Base-by-base conservation (phyloP, 2,329 filamentous ascomycete genomes). In the Ilyonectria destructans region DNA sequence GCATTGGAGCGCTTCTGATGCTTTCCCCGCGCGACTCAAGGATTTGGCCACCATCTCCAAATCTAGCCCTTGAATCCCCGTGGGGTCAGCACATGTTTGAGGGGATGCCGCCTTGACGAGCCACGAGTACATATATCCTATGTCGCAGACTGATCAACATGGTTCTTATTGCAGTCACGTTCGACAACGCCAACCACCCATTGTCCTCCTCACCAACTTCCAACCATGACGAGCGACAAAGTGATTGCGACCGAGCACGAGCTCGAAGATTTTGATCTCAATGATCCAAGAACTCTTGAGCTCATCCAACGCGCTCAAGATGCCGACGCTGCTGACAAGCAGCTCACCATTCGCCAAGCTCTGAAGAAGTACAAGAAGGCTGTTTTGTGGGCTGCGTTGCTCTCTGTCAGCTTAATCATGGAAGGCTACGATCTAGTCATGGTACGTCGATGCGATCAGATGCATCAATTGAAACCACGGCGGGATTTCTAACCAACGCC, bases 321-420 rank as follows among this genome's bases (percentile, higher is more conserved):
- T 26, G 62, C 26, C 55, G 55, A 37, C 37, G 62, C 35, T 29
- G 62, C 46, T 51, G n/a, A 67, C 7, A 19, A 7, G 15, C 21
- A 26, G 46, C 12, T 49, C 19, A 26, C 46, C 5, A 12, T 49
- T 23, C 23, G 23, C 4, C 37, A 66, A 40, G 63, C 63, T 3
- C 37, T 66, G 12, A 45, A 49, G 7, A 62, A 62, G 51, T 62
- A 66, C 9, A 55, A 48, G n/a, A 66, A 56, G 21, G 58, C 58
- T 15, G 58, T 57, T n/a, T 62, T 57, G 23, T 62, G 63, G 63
- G 52, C 51, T 1, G 6, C 19, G 4, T 45, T 62, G 2, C 48
- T 66, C 19, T 62, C 63, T 3, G 45, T 40, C 10, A 51, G 58
- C 12, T 31, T 62, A 17, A 51, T 62, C 45, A 65, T 65, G 62